Conservation (phyloP, 306 rosid genomes). For the Inga laurina region DNA sequence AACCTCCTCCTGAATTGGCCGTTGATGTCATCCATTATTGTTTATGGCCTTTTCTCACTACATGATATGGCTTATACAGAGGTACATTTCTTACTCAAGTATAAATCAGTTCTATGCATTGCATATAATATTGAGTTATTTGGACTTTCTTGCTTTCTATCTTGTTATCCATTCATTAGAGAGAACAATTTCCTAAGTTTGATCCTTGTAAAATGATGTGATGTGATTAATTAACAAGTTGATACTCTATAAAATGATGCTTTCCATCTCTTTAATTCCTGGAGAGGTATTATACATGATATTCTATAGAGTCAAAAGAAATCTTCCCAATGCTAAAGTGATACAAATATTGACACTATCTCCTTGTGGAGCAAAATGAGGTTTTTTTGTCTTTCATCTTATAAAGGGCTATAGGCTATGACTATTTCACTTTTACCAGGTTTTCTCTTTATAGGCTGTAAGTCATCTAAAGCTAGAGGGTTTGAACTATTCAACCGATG, state of each 20-base stretch:
- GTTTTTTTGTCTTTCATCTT: not conserved
- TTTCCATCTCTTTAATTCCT: not conserved
- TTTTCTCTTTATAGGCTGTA: not conserved
- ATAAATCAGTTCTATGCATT: not conserved
- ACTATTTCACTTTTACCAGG: not conserved
- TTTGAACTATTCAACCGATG: not conserved
- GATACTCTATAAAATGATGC: not conserved
- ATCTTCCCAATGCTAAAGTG: not conserved
- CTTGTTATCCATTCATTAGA: not conserved
- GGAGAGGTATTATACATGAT: not conserved
- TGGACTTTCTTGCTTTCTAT: not conserved
- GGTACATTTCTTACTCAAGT: not conserved
- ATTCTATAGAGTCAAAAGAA: not conserved
- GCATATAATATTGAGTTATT: not conserved
- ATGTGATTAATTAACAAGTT: not conserved
- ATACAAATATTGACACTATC: not conserved
- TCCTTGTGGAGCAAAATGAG: not conserved
- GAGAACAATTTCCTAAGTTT: not conserved
- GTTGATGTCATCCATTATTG: conserved; percentile 72
- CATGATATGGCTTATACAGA: not conserved
- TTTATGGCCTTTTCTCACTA: conserved; percentile 15
- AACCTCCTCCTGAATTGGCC: conserved; percentile 81
- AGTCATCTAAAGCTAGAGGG: not conserved
- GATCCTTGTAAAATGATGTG: not conserved
- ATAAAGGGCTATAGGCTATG: not conserved